Percentiles rank a stretch among this genome's conserved stretches.
These are phyloP conservation scores for Amanita muscaria DNA, from an alignment of 768 basidiomycete species.

Conservation along the genomic window DNA sequence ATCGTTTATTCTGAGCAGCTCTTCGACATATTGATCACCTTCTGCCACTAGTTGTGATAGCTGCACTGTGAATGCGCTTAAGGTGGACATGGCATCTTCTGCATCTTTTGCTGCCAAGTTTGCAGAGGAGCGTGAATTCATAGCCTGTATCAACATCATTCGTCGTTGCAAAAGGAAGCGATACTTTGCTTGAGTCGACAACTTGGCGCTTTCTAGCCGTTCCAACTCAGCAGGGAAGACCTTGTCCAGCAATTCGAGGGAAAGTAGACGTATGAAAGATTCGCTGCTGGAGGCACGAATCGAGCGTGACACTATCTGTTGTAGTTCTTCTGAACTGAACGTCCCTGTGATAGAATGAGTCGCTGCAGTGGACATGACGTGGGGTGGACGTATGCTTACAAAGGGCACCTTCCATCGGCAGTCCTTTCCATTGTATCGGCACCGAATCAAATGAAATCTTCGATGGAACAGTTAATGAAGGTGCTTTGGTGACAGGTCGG, in stretches of 20 bases:
- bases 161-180: constrained; percentile 58
- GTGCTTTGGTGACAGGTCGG: neutral
- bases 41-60: constrained; percentile 49
- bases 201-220: constrained; percentile 44
- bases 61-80: constrained; percentile 42
- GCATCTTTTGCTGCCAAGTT: constrained; percentile 24
- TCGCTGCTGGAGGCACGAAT: constrained; percentile 62
- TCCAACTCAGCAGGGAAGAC: constrained; percentile 51
- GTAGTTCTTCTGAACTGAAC: constrained; percentile 53
- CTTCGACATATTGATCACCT: constrained; percentile 49
- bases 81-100: constrained; percentile 29
- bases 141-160: constrained; percentile 63
- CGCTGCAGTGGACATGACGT: neutral
- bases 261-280: constrained; percentile 63
- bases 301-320: constrained; percentile 62
- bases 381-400: constrained; percentile 26
- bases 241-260: constrained; percentile 50
- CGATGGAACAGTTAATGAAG: constrained; percentile 26
- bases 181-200: constrained; percentile 53
- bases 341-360: constrained; percentile 32
- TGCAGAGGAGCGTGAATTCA: constrained; percentile 42
- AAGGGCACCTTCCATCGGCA: constrained; percentile 61
- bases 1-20: constrained; percentile 49
- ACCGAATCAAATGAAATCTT: constrained; percentile 46
- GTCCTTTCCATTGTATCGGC: constrained; percentile 56